A percentile compares a stretch with the other conserved stretches of the same genome.
These are phyloP conservation scores for Ascochyta koolunga DNA, from an alignment of 2,329 filamentous ascomycete species.

Conservation along the genomic window DNA sequence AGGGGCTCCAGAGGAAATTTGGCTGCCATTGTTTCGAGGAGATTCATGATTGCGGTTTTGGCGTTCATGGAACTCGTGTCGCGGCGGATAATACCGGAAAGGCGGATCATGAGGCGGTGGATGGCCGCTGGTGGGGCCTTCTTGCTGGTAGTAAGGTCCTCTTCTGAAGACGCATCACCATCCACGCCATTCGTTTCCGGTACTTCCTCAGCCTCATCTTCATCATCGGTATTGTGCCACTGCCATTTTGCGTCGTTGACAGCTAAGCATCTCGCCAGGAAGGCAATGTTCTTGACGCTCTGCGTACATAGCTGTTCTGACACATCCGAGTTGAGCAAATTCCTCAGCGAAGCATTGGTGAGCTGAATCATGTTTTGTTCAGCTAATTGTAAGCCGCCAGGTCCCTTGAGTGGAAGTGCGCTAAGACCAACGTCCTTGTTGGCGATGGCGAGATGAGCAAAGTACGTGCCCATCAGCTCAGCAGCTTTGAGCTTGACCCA, in stretches of 20 bases:
- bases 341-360: constrained; percentile 62
- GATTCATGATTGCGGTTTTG: constrained; percentile 76
- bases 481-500: constrained; percentile 80
- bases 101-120: constrained; percentile 77
- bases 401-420: constrained; percentile 69
- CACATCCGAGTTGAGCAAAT: constrained; percentile 67
- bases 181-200: constrained; percentile 49
- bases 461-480: constrained; percentile 75
- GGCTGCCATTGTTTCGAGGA: constrained; percentile 72
- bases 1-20: constrained; percentile 66
- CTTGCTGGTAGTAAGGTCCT: constrained; percentile 37
- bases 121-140: constrained; percentile 58
- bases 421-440: constrained; percentile 61
- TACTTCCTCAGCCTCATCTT: constrained; percentile 49
- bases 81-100: constrained; percentile 78
- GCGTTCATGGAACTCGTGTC: constrained; percentile 68
- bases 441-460: constrained; percentile 76
- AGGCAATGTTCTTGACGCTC: constrained; percentile 79
- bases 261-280: constrained; percentile 72
- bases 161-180: constrained; percentile 43
- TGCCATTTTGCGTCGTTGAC: constrained; percentile 61
- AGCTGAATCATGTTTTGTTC: constrained; percentile 67
- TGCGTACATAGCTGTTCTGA: constrained; percentile 79
- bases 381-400: constrained; percentile 71
- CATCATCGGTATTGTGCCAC: constrained; percentile 52